Percentiles rank a stretch among this genome's conserved stretches.
Evolutionary conservation across 345 rosid species (phyloP).

Genomic region (Lepidium aucheri): DNA sequence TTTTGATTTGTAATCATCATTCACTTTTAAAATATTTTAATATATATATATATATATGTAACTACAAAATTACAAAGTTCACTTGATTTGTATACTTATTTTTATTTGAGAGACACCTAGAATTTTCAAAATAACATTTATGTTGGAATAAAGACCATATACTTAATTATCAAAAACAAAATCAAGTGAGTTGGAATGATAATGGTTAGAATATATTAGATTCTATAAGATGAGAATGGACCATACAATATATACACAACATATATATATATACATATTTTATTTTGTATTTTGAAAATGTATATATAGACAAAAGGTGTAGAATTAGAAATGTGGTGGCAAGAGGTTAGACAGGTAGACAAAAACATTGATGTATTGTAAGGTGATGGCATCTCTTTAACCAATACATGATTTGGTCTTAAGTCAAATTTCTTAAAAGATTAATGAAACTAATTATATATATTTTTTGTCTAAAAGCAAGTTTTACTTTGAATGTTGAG

Average conservation of each 20-base stretch:
- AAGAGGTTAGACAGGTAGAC: slow-evolving; percentile 24
- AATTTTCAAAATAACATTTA: neutral
- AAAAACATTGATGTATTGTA: slow-evolving; percentile 18
- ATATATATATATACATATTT: neutral
- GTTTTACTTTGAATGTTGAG: slow-evolving; percentile 15
- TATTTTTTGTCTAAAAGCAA: neutral
- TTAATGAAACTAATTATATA: slow-evolving; percentile 4
- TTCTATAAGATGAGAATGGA: slow-evolving; percentile 7
- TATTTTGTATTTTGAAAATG: neutral
- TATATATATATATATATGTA: too few species aligned
- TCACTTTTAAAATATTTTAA: neutral
- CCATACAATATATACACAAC: neutral
- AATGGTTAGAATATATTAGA: neutral
- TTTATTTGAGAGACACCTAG: neutral
- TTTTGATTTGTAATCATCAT: too few species aligned
- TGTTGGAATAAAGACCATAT: neutral
- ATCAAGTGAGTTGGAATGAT: neutral
- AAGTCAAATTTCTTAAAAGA: slow-evolving; percentile 14
- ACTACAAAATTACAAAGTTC: neutral
- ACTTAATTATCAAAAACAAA: too few species aligned
- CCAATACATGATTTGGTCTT: slow-evolving; percentile 21
- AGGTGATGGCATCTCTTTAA: slow-evolving; percentile 24
- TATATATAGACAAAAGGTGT: slow-evolving; percentile 18
- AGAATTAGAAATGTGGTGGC: slow-evolving; percentile 26
- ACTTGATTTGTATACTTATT: neutral